Evolutionary conservation across 2,329 filamentous ascomycete species (phyloP), one percentile per base, ranked within the genome.

Genomic region (Orbilia blumenaviensis): DNA sequence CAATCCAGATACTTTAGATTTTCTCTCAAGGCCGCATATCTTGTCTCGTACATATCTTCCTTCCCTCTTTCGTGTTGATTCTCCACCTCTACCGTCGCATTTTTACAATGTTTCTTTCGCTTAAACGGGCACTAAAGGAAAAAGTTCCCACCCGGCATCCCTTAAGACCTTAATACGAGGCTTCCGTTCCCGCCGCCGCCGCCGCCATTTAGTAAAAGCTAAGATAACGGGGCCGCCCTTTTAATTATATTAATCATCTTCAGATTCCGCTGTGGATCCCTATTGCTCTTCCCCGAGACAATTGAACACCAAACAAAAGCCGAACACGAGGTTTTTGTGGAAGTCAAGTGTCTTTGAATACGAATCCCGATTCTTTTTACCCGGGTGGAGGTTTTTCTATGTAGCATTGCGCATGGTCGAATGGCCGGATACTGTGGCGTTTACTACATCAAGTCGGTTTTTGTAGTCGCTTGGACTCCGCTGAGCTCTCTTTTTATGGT

Each of bases 121-220:
- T 56, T 56, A 56, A 56, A 56, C 52, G 52, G 52, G 18, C 52
- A 56, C 52, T 56, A 56, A 38, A 56, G 32, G 52, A 38, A 56
- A 56, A 56, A 38, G 29, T 16, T 38, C n/a, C n/a, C n/a, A n/a
- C n/a, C n/a, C n/a, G n/a, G n/a, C 18, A 56, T 38, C 29, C 29
- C 29, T 38, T 56, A 25, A 56, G n/a, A n/a, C n/a, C n/a, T n/a
- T n/a, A n/a, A 56, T 56, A 38, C 52, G 52, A 38, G n/a, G 52
- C 32, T 56, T 38, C 52, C 52, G 52, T 38, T 56, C 52, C 29
- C 52, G 52, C 16, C 23, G 29, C 38, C 5, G n/a, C n/a, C n/a
- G n/a, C n/a, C n/a, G n/a, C n/a, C n/a, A n/a, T n/a, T n/a, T n/a
- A n/a, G n/a, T n/a, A n/a, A n/a, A n/a, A 14, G 10, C 52, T 38